phyloP scores from a whole-genome alignment of 108 stramenopile genomes.

The Nitzschia palea region DNA sequence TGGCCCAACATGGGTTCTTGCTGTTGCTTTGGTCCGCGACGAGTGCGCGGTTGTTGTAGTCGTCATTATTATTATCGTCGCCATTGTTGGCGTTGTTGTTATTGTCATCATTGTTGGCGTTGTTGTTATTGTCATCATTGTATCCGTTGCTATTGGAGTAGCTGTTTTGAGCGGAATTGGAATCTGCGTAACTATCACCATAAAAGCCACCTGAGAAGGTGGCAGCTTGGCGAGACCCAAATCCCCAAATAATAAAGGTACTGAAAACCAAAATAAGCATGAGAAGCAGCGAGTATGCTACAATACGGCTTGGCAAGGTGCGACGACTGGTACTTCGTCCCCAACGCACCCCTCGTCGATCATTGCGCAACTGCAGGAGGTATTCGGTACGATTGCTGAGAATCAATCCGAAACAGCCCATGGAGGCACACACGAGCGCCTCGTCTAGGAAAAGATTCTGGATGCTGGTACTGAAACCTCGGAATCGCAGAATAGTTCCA shows the following conservation, averaged over 20 bases:
- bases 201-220: conserved; percentile 25
- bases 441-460: conserved; percentile 80
- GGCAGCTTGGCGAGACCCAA: conserved; percentile 38
- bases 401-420: conserved; percentile 81
- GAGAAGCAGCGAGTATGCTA: conserved; percentile 56
- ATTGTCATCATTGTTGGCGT: conserved; percentile 20
- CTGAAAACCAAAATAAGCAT: conserved; percentile 52
- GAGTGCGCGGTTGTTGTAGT: conserved; percentile 16
- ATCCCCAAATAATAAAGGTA: conserved; percentile 76
- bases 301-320: conserved; percentile 46
- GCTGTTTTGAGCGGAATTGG: background rate
- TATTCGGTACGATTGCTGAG: conserved; percentile 75
- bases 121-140: conserved; percentile 18
- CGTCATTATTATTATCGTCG: conserved; percentile 15
- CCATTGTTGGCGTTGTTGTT: conserved; percentile 20
- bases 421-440: conserved; percentile 72
- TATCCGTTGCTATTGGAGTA: conserved; percentile 17
- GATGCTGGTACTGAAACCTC: conserved; percentile 79
- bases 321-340: conserved; percentile 37
- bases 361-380: conserved; percentile 73
- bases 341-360: conserved; percentile 56
- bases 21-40: conserved; percentile 1
- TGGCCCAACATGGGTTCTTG: conserved; percentile 22
- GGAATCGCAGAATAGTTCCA: conserved; percentile 55
- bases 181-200: conserved; percentile 7